Conservation (phyloP, 1,284 basidiomycete species). For the Ceratobasidium sp. region DNA sequence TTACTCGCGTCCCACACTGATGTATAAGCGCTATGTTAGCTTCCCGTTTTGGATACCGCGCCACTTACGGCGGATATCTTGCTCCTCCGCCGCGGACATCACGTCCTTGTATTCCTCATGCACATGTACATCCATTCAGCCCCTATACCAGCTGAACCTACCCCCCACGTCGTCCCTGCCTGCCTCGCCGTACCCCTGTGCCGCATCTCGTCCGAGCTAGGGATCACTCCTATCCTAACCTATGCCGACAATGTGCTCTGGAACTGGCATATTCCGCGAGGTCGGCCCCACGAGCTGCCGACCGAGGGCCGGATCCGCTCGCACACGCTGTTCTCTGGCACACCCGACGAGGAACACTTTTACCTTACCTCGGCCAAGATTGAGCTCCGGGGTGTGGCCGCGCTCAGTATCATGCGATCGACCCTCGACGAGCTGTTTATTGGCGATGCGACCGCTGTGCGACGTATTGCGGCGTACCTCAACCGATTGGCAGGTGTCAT, state of each 20-base stretch:
- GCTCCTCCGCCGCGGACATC: conserved; percentile 69
- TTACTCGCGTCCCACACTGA: neutral
- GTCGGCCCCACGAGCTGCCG: conserved; percentile 58
- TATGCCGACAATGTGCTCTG: conserved; percentile 95
- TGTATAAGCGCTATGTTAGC: conserved; percentile 52
- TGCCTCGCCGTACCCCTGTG: conserved; percentile 80
- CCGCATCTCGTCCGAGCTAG: conserved; percentile 75
- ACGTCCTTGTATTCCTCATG: conserved; percentile 60
- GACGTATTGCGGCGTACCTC: conserved; percentile 78
- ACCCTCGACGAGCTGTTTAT: conserved; percentile 94
- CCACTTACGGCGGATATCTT: conserved; percentile 65
- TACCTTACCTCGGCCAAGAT: conserved; percentile 90
- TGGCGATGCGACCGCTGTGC: conserved; percentile 76
- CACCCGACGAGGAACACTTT: conserved; percentile 87
- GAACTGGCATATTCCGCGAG: conserved; percentile 75
- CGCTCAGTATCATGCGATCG: conserved; percentile 83
- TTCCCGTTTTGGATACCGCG: conserved; percentile 64
- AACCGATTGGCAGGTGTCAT: conserved; percentile 70
- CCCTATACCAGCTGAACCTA: conserved; percentile 64
- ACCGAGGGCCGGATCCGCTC: conserved; percentile 49
- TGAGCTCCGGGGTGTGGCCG: conserved; percentile 87
- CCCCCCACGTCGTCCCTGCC: conserved; percentile 64
- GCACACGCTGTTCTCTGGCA: conserved; percentile 76
- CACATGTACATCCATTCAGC: conserved; percentile 68
- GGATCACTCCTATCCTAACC: conserved; percentile 88